Evolutionary conservation across 257 asterid genomes (phyloP).

Genomic region (Jacaranda copaia): DNA sequence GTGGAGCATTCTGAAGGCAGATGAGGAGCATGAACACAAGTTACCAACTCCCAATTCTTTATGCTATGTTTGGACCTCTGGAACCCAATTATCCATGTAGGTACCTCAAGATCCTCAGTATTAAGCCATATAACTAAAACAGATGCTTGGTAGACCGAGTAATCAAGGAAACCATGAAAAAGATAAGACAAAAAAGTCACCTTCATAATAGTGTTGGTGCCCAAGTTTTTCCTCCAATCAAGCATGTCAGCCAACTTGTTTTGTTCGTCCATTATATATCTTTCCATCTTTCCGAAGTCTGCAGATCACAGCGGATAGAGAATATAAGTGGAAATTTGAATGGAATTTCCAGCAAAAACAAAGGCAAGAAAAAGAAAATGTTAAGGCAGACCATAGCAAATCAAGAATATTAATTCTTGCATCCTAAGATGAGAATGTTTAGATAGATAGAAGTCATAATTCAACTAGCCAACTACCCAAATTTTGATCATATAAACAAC

Average conservation of each 20-base stretch:
- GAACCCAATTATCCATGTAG: not conserved
- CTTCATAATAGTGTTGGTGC: slow-evolving; percentile 7
- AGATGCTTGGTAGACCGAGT: not conserved
- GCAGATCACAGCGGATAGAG: not conserved
- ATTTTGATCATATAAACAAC: too few relatives aligned
- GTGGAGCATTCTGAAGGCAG: too few relatives aligned
- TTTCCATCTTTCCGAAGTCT: not conserved
- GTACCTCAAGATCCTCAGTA: not conserved
- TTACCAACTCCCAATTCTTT: too few relatives aligned
- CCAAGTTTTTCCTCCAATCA: slow-evolving; percentile 25
- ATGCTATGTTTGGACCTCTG: not conserved
- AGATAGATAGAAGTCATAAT: too few relatives aligned
- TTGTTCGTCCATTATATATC: slow-evolving; percentile 20
- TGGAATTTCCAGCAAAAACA: not conserved
- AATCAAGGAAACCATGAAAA: not conserved
- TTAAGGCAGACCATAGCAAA: not conserved
- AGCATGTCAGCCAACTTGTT: slow-evolving; percentile 25
- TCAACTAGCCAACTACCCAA: too few relatives aligned
- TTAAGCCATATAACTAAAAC: not conserved
- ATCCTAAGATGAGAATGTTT: too few relatives aligned
- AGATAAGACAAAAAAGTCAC: not conserved
- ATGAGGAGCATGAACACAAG: too few relatives aligned
- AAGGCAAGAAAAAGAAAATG: not conserved
- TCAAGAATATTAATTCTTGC: too few relatives aligned
- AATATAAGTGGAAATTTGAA: too few relatives aligned